Base-by-base conservation (phyloP, 2,329 filamentous ascomycete species). In the Cercospora sojina region DNA sequence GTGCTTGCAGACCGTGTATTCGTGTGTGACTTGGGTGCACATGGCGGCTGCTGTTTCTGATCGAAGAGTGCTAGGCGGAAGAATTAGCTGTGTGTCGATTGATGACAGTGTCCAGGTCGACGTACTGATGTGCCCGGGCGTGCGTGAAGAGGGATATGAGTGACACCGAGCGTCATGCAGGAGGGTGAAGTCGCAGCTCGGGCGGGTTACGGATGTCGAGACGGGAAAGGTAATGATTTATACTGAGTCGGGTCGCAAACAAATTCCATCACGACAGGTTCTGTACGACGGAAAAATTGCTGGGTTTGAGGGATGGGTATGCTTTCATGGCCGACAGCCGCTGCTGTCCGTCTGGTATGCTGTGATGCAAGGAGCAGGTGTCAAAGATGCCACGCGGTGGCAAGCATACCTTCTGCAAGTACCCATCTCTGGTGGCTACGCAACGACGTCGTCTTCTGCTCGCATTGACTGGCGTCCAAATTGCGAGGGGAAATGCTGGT, bases 21-120 rank as follows among this genome's bases (percentile, higher is more conserved):
- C 74, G 76, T 83, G 81, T 70, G 81, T 77, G 70, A 83, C 77
- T 73, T 80, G 77, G 65, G 78, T 81, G 74, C 82, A 84, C 81
- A 83, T 83, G 47, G 53, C 73, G 64, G 65, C 43, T 55, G 65
- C 43, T 55, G 47, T 29, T 60, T 53, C n/a, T 8, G 23, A 25
- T 38, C n/a, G n/a, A 27, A 7, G 8, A 29, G 32, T 13, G 59
- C 29, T 53, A 10, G 2, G 18, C 8, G 18, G 18, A 53, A 18
- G 59, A 25, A 38, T 53, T 4, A 62, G 59, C 20, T 2, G 35
- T 9, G 16, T 38, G 13, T 29, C 47, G 18, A 25, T n/a, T 3
- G 31, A 7, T 16, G 8, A 7, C 5, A 16, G 29, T n/a, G 43
- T 16, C 20, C 6, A 29, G 8, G 49, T 31, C 35, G 47, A 62